These are phyloP conservation scores for Cunninghamia lanceolata DNA, from an alignment of 75 land plant genomes.

Conservation along the genomic window DNA sequence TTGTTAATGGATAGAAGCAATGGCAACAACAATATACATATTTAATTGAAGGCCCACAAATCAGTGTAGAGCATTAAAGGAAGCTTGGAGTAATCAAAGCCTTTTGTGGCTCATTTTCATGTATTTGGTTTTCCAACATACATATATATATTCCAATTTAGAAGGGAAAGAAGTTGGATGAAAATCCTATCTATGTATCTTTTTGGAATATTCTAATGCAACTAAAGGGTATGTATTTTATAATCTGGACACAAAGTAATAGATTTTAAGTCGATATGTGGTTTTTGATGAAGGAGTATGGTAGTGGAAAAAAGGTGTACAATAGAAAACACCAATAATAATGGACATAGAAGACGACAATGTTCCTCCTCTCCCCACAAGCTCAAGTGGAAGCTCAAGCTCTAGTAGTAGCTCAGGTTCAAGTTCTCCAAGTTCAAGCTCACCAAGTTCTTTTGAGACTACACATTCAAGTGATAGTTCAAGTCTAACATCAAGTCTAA, in stretches of 20 bases:
- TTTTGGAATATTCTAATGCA: slow-evolving; percentile 14
- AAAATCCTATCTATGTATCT: slow-evolving; percentile 5
- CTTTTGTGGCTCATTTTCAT: not conserved
- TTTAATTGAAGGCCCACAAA: slow-evolving; percentile 12
- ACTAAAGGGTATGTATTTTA: slow-evolving; percentile 15
- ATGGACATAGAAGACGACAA: not conserved
- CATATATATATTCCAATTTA: not conserved
- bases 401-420: too few species aligned
- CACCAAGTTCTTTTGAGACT: too few species aligned
- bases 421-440: too few species aligned
- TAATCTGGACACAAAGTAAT: too few species aligned
- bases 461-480: too few species aligned
- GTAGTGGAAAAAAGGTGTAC: not conserved
- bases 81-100: slow-evolving; percentile 13
- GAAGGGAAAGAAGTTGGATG: slow-evolving; percentile 19
- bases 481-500: too few species aligned
- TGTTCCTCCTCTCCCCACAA: not conserved
- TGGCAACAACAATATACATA: slow-evolving; percentile 7
- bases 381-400: too few species aligned
- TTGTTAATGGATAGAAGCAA: slow-evolving; percentile 19
- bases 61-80: not conserved
- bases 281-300: slow-evolving; percentile 6
- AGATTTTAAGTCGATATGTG: slow-evolving; percentile 13
- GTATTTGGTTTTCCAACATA: slow-evolving; percentile 22
- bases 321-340: not conserved